phyloP scores from a whole-genome alignment of 164 flowering plant species.

The Nymphaea colorata region DNA sequence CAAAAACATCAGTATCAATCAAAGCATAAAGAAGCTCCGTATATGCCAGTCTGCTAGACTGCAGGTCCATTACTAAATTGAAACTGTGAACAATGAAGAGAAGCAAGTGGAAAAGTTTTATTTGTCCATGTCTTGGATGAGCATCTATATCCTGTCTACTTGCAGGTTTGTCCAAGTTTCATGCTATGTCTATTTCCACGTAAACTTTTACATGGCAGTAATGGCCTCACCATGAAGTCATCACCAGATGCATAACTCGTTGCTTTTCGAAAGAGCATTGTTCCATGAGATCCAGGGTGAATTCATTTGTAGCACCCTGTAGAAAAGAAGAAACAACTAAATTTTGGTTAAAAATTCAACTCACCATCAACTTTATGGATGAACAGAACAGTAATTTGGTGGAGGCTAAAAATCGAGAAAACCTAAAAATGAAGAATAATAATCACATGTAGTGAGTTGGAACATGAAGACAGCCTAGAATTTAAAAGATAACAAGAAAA shows the following conservation, averaged over 20 bases:
- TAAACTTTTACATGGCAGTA: background rate
- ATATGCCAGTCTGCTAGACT: background rate
- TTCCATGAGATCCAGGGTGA: slow-evolving; percentile 94
- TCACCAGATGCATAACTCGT: slow-evolving; percentile 83
- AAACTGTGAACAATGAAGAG: background rate
- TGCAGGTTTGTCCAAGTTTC: background rate
- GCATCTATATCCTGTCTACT: no score
- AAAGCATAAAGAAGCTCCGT: no score
- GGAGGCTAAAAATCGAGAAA: no score
- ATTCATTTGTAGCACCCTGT: slow-evolving; percentile 90
- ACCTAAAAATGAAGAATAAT: no score
- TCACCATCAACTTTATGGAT: background rate
- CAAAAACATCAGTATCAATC: no score
- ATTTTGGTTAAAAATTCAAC: no score
- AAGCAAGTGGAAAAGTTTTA: no score
- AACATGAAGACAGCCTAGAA: no score
- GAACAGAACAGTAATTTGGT: background rate
- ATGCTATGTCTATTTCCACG: background rate
- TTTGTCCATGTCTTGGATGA: no score
- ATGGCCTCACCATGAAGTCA: slow-evolving; percentile 63
- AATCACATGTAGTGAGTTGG: no score
- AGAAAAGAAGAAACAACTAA: slow-evolving; percentile 1
- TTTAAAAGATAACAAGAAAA: no score
- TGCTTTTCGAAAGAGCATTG: slow-evolving; percentile 95
- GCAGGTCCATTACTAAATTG: background rate